Base-by-base conservation (phyloP, 768 basidiomycete genomes). In the Boletellus sp. region DNA sequence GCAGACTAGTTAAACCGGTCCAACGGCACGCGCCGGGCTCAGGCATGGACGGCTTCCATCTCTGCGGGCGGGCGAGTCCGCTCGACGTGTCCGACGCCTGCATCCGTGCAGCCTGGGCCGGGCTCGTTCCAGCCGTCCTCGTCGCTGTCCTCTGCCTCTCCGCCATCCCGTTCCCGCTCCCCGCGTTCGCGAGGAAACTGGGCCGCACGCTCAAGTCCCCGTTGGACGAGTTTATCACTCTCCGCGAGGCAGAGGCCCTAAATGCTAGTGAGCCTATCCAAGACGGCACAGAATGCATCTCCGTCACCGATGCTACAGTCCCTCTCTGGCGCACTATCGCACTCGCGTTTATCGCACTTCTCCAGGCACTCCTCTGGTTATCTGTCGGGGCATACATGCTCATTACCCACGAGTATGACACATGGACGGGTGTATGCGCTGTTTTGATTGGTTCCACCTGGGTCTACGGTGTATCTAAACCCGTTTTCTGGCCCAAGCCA, bases 391-490 rank as follows among this genome's bases (percentile, higher is more conserved):
- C 79, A 6, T 90, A 79, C 62, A 58, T 59, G 15, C 55, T 83
- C 15, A 53, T 72, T 32, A 72, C 77, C n/a, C 67, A 67, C 34
- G 64, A 74, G 19, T 49, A 60, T 0, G 46, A 59, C 19, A 26
- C 54, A 2, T 75, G 75, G 71, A 54, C 47, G 13, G 72, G 67
- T 16, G 50, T 74, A 2, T 70, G 70, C 7, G 69, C 75, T 0
- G 68, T 85, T 42, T 60, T 85, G 26, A 58, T 79, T 22, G 79
- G 81, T 0, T 53, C 69, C 0, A 70, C 80, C 4, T 91, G 90
- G 90, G 63, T 86, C 34, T 90, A 87, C 56, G 80, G 84, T 1
- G 64, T 79, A 17, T 56, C 75, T 19, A 79, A 81, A 40, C 80
- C 84, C 1, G 68, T 84, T 13, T 59, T 75, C 24, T 70, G 70